Evolutionary conservation across 176 grass and related monocot genomes (phyloP), one percentile per base, ranked within the genome.

Genomic region (Avena sativa): DNA sequence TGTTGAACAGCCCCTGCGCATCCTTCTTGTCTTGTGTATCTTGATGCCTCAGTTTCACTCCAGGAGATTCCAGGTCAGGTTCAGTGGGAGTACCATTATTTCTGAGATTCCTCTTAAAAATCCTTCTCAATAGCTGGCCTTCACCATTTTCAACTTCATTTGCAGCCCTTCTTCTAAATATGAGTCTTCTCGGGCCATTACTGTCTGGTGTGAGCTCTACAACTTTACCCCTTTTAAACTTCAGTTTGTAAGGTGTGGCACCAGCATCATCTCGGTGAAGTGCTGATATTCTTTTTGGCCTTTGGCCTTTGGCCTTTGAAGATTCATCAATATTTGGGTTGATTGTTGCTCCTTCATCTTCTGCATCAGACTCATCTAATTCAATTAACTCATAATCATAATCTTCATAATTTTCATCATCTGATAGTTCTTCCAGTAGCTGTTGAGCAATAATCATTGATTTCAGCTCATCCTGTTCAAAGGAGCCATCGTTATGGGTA

Each of bases 1-100:
- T 99, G 81, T 99, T 99, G 82, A 99, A 99, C 64, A 99, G 86
- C 38, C 92, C 86, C 80, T 91, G 92, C 25, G 85, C 83, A 82
- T 96, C 97, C 87, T 99, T 98, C 83, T 92, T 93, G 76, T 91
- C 96, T 69, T 90, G 86, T 68, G 79, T 50, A 57, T 91, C 94
- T 85, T 96, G 92, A 83, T 94, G 97, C 65, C 83, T 88, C 86
- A 99, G 77, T 75, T 91, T 87, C 58, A 94, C 73, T 81, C 74
- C 78, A 40, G 87, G 80, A 67, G 90, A 86, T 88, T 92, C 82
- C 71, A 84, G 43, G 55, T 86, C 79, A 48, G 66, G 81, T 51
- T 81, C 56, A 87, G 68, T 61, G 61, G 87, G 81, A 46, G 51
- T 79, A 15, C 1, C 78, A 56, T 59, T 76, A 67, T 64, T 79